Conservation (phyloP, 441 rosid species). For the Iberis amara region DNA sequence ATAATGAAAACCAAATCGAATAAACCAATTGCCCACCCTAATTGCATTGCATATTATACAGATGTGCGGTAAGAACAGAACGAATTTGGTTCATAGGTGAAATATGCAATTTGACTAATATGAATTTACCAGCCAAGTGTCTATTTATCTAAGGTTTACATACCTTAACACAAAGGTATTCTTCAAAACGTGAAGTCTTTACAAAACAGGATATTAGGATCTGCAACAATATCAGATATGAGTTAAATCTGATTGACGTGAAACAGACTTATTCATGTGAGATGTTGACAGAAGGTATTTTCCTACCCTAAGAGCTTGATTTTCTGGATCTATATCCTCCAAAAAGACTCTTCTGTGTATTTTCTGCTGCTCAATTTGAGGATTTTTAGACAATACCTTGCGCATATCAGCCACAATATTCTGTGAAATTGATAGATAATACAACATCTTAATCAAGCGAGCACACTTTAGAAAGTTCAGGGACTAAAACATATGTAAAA, state of each 20-base stretch:
- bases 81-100: not conserved
- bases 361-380: constrained; percentile 66
- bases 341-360: constrained; percentile 69
- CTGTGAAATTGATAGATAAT: constrained; percentile 27
- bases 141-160: constrained; percentile 11
- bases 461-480: no score
- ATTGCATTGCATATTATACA: no score
- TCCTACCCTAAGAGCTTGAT: constrained; percentile 60
- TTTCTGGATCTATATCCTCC: constrained; percentile 49
- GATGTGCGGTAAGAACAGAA: constrained; percentile 3
- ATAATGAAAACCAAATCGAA: no score
- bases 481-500: no score
- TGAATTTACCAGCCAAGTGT: constrained; percentile 1
- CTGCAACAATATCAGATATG: constrained; percentile 36
- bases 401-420: constrained; percentile 71
- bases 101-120: constrained; percentile 1
- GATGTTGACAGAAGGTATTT: not conserved
- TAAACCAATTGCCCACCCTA: no score
- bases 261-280: not conserved
- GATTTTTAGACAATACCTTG: constrained; percentile 66
- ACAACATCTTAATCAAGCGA: constrained; percentile 13
- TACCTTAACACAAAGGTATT: constrained; percentile 70
- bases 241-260: constrained; percentile 5
- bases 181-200: constrained; percentile 67
- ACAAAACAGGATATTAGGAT: constrained; percentile 63